Evolutionary conservation across 2,329 filamentous ascomycete genomes (phyloP), one percentile per base, ranked within the genome.

Genomic region (Colletotrichum lupini): DNA sequence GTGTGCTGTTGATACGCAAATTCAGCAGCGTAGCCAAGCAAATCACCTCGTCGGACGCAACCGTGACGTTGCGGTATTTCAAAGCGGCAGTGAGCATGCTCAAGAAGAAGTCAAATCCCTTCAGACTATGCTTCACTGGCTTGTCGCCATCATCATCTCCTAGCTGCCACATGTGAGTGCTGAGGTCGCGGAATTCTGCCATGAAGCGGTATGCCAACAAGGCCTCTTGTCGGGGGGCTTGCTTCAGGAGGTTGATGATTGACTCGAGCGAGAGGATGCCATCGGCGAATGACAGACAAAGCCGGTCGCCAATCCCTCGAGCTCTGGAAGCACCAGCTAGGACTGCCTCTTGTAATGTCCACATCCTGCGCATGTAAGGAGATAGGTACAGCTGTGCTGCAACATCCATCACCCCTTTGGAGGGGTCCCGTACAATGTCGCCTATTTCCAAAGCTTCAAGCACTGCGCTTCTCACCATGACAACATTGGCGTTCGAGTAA

Each of bases 331-430:
- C 42, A 2, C 69, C 65, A 14, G 69, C 64, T 3, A 72, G 57
- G 12, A 72, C 64, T n/a, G 64, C 69, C n/a, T 72, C 69, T 32
- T 72, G 64, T 7, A 72, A 49, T 11, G 69, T 72, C 69, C 69
- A 72, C 69, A 72, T 72, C 14, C 69, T 57, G 8, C 69, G 63
- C 69, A 72, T 72, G 49, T 65, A 72, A 0, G 69, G 69, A 9
- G 69, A 72, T 0, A 66, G 65, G 5, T 61, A 68, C 5, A 72
- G 22, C 28, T 59, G 24, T 9, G 69, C 49, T 32, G 69, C 69
- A 9, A 62, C 37, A 11, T 72, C 65, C 22, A 68, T 53, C 0
- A 72, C 32, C 9, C 69, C 69, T 11, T 35, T 58, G 53, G 61
- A 58, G 1, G 61, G 58, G 3, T 62, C 64, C 12, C 52, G 16